phyloP scores from a whole-genome alignment of 2,329 filamentous ascomycete species.

The Talaromyces verruculosus region DNA sequence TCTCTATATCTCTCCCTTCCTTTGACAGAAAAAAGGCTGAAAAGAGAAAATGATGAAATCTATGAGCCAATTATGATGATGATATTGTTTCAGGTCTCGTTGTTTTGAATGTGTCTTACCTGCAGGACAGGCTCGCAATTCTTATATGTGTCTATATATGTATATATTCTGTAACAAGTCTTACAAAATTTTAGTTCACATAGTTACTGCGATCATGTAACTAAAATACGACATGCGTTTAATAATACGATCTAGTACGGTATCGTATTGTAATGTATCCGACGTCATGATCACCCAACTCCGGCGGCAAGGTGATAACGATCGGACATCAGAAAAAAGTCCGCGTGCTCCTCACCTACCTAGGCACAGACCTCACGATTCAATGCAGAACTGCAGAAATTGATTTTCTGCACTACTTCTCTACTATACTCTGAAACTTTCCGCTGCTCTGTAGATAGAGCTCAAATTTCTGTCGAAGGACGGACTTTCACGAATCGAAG shows the following conservation, averaged over 20 bases:
- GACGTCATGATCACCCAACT: constrained; percentile 18
- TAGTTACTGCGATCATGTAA: not conserved
- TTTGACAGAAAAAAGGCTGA: not conserved
- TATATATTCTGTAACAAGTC: constrained; percentile 2
- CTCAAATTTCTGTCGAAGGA: not conserved
- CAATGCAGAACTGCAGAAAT: not conserved
- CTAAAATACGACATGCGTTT: not conserved
- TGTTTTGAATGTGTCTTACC: not conserved
- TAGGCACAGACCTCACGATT: not conserved
- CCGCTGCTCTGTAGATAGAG: not conserved
- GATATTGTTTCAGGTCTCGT: not conserved
- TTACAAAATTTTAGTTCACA: not conserved
- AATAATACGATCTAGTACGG: not conserved
- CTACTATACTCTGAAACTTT: too few relatives aligned
- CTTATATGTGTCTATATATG: not conserved
- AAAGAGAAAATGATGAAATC: constrained; percentile 9
- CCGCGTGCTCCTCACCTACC: not conserved
- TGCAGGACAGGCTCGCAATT: constrained; percentile 3
- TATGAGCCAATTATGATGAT: constrained; percentile 5
- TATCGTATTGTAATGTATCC: constrained; percentile 11
- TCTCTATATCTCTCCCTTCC: not conserved
- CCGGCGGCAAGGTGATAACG: not conserved
- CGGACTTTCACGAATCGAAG: not conserved
- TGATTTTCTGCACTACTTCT: too few relatives aligned
- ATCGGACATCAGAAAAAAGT: not conserved